Evolutionary conservation across 2,329 filamentous ascomycete genomes (phyloP).

Genomic region (Sporothrix variecibatus): DNA sequence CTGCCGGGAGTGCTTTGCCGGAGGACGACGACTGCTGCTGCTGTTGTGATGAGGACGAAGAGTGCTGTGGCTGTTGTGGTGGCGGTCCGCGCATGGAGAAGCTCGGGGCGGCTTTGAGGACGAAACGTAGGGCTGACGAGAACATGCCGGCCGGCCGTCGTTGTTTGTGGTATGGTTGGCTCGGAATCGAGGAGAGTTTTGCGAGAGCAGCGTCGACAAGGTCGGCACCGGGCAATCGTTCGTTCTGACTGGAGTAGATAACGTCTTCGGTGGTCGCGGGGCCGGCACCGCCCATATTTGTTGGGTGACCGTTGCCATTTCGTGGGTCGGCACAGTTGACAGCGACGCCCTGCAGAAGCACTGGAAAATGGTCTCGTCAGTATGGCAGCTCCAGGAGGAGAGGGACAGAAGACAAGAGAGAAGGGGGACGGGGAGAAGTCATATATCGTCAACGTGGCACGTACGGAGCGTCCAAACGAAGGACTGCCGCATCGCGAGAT

Average conservation of each 20-base stretch:
- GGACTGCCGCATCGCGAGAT: constrained; percentile 27
- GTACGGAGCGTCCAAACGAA: constrained; percentile 29
- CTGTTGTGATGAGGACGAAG: constrained; percentile 21
- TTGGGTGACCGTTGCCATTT: neutral
- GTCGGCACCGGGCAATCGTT: constrained; percentile 48
- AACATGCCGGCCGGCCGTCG: constrained; percentile 50
- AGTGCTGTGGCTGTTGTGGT: constrained; percentile 2
- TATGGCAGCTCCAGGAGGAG: neutral
- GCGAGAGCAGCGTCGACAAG: constrained; percentile 54
- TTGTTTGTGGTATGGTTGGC: constrained; percentile 46
- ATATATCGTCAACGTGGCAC: constrained; percentile 19
- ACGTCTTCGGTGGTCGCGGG: constrained; percentile 17
- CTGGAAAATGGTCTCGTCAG: constrained; percentile 19
- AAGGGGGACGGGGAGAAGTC: too few relatives aligned
- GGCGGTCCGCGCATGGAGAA: constrained; percentile 51
- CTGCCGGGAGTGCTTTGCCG: constrained; percentile 43
- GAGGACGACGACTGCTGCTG: constrained; percentile 36
- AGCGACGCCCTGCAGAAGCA: constrained; percentile 32
- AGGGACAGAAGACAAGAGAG: neutral
- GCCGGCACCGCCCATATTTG: neutral
- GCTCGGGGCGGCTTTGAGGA: constrained; percentile 53
- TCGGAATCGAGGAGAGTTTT: constrained; percentile 53
- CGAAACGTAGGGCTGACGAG: constrained; percentile 46
- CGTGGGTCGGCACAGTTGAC: constrained; percentile 24
- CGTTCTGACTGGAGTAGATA: constrained; percentile 20